A percentile compares a stretch with the other conserved stretches of the same genome.
Conservation (phyloP, 495 filamentous ascomycete species). For the Penicillium bovifimosum region DNA sequence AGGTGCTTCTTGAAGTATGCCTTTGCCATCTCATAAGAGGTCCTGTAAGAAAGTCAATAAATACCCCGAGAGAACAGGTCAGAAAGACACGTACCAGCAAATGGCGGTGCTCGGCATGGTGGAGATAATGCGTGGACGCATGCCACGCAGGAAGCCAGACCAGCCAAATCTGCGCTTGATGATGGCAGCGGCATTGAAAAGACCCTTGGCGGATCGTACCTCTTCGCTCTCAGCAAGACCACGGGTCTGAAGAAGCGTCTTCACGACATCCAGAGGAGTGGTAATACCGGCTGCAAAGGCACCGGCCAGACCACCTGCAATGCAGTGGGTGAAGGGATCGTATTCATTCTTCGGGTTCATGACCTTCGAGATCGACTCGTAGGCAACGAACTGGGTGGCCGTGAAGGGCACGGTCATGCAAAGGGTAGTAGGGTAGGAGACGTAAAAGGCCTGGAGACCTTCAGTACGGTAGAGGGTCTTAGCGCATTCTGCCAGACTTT, state of each 20-base stretch:
- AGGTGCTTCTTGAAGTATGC: slow-evolving; percentile 56
- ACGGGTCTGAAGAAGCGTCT: slow-evolving; percentile 91
- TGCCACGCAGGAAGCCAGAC: slow-evolving; percentile 84
- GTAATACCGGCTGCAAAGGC: slow-evolving; percentile 90
- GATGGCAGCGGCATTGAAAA: slow-evolving; percentile 74
- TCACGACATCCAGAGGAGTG: slow-evolving; percentile 95
- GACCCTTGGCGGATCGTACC: slow-evolving; percentile 76
- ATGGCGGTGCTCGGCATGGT: slow-evolving; percentile 99
- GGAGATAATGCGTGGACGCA: slow-evolving; percentile 85
- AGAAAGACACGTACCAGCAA: slow-evolving; percentile 72
- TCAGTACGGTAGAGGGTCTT: slow-evolving; percentile 79
- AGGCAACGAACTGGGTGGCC: slow-evolving; percentile 91
- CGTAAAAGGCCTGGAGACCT: slow-evolving; percentile 89
- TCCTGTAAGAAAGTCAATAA: slow-evolving; percentile 43
- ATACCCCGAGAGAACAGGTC: not conserved
- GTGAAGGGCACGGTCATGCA: slow-evolving; percentile 99
- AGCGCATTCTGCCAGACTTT: slow-evolving; percentile 78
- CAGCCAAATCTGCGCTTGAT: slow-evolving; percentile 81
- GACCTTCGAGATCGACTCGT: slow-evolving; percentile 90
- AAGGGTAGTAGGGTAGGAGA: slow-evolving; percentile 96
- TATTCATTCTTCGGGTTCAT: slow-evolving; percentile 83
- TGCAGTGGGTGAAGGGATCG: slow-evolving; percentile 87
- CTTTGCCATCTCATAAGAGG: slow-evolving; percentile 76
- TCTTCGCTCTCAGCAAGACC: slow-evolving; percentile 76
- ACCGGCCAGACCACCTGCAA: slow-evolving; percentile 86